These are phyloP conservation scores for Psidium friedrichsthalianum DNA, from an alignment of 345 rosid species.

Conservation along the genomic window DNA sequence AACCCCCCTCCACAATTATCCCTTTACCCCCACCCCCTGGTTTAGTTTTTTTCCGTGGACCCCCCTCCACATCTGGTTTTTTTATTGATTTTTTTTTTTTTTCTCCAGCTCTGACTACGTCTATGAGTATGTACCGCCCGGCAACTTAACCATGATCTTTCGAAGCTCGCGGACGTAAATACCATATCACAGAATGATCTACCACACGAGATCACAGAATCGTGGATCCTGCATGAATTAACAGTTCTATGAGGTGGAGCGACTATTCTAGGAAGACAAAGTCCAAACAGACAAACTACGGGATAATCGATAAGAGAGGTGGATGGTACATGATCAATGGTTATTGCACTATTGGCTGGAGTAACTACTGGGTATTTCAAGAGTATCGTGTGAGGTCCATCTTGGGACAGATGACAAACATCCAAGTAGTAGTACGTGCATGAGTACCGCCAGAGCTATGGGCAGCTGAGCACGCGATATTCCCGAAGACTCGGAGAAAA, in stretches of 20 bases:
- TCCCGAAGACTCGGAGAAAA: not conserved
- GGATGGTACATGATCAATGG: not conserved
- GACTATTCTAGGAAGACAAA: no score
- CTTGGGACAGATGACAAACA: not conserved
- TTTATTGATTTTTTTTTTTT: no score
- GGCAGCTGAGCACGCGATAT: not conserved
- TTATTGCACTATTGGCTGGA: not conserved
- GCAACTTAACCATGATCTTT: not conserved
- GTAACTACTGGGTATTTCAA: not conserved
- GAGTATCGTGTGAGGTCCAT: not conserved
- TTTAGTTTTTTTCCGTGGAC: not conserved
- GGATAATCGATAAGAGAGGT: not conserved
- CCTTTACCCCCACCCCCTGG: not conserved
- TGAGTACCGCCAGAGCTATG: not conserved
- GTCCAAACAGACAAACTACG: not conserved
- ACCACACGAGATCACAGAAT: not conserved
- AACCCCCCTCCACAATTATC: no score
- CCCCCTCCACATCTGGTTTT: no score
- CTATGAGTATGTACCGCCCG: not conserved
- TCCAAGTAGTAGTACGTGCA: not conserved
- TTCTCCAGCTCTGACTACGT: not conserved
- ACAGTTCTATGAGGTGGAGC: no score
- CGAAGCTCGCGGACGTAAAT: not conserved
- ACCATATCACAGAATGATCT: not conserved
- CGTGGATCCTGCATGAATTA: no score